These are phyloP conservation scores for Backusella tuberculispora DNA, from an alignment of 192 early-diverging fungal species.

Conservation along the genomic window DNA sequence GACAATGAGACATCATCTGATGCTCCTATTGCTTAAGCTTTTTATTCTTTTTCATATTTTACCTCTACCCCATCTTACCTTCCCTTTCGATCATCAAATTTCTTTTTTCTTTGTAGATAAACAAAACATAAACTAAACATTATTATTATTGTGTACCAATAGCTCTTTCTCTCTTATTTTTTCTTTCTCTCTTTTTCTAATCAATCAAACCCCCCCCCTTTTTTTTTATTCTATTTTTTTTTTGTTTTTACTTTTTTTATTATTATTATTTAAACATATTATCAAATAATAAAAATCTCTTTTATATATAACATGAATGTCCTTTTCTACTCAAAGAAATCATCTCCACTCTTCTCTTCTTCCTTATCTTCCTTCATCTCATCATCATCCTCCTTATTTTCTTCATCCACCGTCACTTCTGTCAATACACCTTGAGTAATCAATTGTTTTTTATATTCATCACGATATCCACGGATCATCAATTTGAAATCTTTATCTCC, in stretches of 20 bases:
- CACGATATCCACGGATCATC: constrained; percentile 20
- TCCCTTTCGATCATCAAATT: background rate
- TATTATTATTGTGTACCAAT: background rate
- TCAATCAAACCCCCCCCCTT: background rate
- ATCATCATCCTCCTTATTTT: background rate
- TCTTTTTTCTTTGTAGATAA: background rate
- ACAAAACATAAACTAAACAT: background rate
- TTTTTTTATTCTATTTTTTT: background rate
- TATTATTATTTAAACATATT: background rate
- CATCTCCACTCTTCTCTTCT: background rate
- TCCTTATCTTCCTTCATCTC: background rate
- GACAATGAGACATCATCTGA: background rate
- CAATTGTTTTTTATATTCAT: constrained; percentile 15
- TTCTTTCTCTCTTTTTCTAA: background rate
- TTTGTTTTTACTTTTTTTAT: background rate
- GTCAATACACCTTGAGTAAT: background rate
- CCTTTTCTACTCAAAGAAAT: constrained; percentile 26
- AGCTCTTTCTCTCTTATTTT: background rate
- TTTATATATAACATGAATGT: background rate
- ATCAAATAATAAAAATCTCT: background rate
- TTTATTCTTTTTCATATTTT: background rate
- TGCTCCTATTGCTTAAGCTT: background rate
- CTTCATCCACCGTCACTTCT: background rate
- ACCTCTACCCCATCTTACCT: background rate
- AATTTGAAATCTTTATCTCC: constrained; percentile 12